phyloP scores from a whole-genome alignment of 331 rosid species.

The Quercus tomentella region DNA sequence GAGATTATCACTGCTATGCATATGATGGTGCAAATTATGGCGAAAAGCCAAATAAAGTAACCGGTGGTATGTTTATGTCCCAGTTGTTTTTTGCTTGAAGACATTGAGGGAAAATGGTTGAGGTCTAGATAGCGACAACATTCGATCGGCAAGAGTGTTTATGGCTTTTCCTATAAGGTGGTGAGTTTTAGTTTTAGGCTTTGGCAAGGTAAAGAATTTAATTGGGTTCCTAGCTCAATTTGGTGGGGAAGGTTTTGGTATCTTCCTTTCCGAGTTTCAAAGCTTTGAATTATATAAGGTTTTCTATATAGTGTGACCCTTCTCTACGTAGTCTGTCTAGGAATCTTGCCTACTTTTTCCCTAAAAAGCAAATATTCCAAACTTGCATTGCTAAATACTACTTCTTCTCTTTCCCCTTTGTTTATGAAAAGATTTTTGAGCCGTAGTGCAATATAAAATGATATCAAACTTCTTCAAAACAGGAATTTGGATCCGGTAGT shows the following conservation, averaged over 20 bases:
- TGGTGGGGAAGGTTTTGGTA: slow-evolving; percentile 79
- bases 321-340: background rate
- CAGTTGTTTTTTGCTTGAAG: background rate
- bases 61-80: slow-evolving; percentile 27
- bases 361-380: slow-evolving; percentile 49
- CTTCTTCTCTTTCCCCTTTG: slow-evolving; percentile 12
- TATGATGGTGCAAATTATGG: slow-evolving; percentile 59
- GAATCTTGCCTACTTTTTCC: slow-evolving; percentile 23
- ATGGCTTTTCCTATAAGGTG: slow-evolving; percentile 6
- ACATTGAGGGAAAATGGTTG: slow-evolving; percentile 3
- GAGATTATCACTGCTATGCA: slow-evolving; percentile 47
- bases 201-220: slow-evolving; percentile 16
- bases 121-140: slow-evolving; percentile 8
- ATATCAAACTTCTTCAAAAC: background rate
- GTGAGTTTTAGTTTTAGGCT: background rate
- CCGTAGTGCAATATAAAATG: background rate
- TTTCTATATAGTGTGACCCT: background rate
- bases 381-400: slow-evolving; percentile 39
- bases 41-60: slow-evolving; percentile 58
- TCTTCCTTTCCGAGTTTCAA: slow-evolving; percentile 78
- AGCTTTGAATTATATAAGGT: slow-evolving; percentile 27
- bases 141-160: slow-evolving; percentile 13
- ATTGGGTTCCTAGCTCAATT: slow-evolving; percentile 39
- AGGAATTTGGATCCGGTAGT: too few species aligned
- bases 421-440: background rate